Evolutionary conservation across 2,329 filamentous ascomycete genomes (phyloP), one percentile per base, ranked within the genome.

Genomic region (Chaetomiaceae sp.): DNA sequence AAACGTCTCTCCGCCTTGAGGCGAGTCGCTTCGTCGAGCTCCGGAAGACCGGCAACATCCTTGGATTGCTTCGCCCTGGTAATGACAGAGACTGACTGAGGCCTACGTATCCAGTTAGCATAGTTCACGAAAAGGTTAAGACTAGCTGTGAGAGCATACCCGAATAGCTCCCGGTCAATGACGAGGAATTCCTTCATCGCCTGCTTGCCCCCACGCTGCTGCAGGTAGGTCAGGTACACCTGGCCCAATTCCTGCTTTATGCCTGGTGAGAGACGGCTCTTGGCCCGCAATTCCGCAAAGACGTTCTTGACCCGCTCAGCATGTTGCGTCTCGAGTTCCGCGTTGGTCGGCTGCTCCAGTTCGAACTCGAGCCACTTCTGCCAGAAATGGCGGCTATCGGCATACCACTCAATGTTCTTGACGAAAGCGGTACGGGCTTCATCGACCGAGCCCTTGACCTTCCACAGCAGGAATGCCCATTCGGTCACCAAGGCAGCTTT

Each of bases 331-430:
- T 92, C 88, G 2, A 79, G 76, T 45, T 84, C 80, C 1, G 76
- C 72, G 56, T 75, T 84, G 1, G 85, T 86, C 10, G 89, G 86
- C 68, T 96, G 91, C 52, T 88, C 84, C 44, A 95, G 76, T 73
- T 99, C 94, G 65, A 99, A 96, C 54, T 86, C 76, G 50, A 97
- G 80, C 76, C 90, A 97, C 64, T 82, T 88, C 61, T 84, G 78
- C 92, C 94, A 99, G 75, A 97, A 97, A 38, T 88, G 77, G 30
- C 84, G 81, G 68, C 90, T 96, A 66, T 94, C 89, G 2, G 85
- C 78, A 67, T 95, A 96, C 77, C 84, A 89, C 66, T 90, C 84
- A 51, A 87, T 79, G 62, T 96, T 92, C 69, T 86, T 87, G 57
- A 84, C 74, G 73, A 92, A 97, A 1, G 96, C 82, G 48, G 86